phyloP scores from a whole-genome alignment of 116 monocot genomes.

The Zostera marina region DNA sequence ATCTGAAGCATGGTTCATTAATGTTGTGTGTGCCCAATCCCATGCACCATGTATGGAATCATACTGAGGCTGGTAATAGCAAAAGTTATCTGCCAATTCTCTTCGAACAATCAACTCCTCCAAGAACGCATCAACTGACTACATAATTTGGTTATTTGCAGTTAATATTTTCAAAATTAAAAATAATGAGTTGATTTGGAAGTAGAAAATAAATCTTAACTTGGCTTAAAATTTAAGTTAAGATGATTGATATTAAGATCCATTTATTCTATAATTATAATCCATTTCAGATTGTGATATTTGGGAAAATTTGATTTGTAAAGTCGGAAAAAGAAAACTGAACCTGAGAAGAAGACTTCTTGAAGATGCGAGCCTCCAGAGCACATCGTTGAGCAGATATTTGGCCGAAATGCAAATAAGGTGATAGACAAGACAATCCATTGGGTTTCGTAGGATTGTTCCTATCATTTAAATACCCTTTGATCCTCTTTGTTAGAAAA shows the following conservation, averaged over 20 bases:
- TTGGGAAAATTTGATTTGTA: no score
- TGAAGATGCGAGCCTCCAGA: constrained; percentile 37
- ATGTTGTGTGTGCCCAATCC: constrained; percentile 90
- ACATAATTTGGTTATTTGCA: constrained; percentile 2
- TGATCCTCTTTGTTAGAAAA: constrained; percentile 67
- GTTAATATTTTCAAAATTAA: not conserved
- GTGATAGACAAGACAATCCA: constrained; percentile 61
- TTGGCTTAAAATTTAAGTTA: no score
- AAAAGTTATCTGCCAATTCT: constrained; percentile 91
- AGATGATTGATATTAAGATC: no score
- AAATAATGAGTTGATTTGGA: no score
- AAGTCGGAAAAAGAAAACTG: constrained; percentile 1
- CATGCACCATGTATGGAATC: constrained; percentile 85
- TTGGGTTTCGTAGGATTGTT: constrained; percentile 66
- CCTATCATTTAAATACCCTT: constrained; percentile 41
- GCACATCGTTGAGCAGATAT: constrained; percentile 85
- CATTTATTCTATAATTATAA: no score
- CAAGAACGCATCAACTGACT: constrained; percentile 84
- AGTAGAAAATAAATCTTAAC: no score
- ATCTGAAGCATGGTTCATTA: constrained; percentile 75
- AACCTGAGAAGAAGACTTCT: constrained; percentile 46
- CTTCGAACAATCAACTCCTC: constrained; percentile 89
- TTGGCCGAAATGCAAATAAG: constrained; percentile 91
- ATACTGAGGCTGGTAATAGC: constrained; percentile 85
- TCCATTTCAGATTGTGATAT: no score